Evolutionary conservation across 2,329 filamentous ascomycete species (phyloP).

Genomic region (Fusarium papillatum): DNA sequence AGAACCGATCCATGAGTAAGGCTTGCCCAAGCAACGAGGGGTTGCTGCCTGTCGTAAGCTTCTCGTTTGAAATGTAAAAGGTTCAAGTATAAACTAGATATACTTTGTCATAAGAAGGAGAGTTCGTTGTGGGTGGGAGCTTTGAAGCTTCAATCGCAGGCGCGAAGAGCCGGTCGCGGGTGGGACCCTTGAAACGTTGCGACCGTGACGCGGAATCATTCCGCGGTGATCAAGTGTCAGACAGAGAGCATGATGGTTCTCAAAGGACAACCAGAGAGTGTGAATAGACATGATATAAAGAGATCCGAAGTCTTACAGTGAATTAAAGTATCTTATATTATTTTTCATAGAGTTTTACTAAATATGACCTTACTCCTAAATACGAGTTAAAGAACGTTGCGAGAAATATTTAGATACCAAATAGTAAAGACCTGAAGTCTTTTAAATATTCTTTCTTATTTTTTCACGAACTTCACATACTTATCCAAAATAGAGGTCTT

Average conservation of each 20-base stretch:
- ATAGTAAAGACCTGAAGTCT: no score
- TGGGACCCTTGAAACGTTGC: conserved; percentile 15
- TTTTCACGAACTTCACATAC: no score
- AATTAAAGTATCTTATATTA: background rate
- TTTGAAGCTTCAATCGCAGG: conserved; percentile 26
- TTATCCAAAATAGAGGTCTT: background rate
- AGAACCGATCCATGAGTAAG: conserved; percentile 19
- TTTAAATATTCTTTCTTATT: no score
- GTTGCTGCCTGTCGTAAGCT: background rate
- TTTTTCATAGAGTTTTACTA: background rate
- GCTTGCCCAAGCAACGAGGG: background rate
- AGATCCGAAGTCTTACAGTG: background rate
- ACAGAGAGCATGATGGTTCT: background rate
- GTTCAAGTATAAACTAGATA: background rate
- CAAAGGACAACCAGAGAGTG: background rate
- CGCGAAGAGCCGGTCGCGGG: conserved; percentile 21
- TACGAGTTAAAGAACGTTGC: no score
- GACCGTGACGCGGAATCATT: conserved; percentile 26
- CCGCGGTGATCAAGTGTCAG: conserved; percentile 10
- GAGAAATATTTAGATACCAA: no score
- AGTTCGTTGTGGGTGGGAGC: conserved; percentile 5
- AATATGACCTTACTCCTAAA: no score
- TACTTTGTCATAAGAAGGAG: background rate
- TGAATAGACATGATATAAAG: background rate
- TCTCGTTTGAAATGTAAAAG: background rate